phyloP scores from a whole-genome alignment of 1,284 basidiomycete genomes.

The Cryptococcus hybrid region DNA sequence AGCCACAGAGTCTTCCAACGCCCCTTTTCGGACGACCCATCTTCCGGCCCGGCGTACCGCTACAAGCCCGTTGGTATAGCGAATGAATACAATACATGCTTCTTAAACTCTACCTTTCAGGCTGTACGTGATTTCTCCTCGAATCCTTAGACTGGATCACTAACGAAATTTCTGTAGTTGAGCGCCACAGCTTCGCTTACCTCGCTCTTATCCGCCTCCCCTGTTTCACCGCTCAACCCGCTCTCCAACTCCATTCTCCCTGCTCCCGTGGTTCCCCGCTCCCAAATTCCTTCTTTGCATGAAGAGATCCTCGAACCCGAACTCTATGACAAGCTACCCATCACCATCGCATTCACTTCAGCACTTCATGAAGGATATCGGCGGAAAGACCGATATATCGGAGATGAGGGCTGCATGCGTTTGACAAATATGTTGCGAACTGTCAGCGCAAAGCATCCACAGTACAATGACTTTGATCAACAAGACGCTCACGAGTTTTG shows the following conservation, averaged over 20 bases:
- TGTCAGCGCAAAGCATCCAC: conserved; percentile 82
- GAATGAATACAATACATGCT: conserved; percentile 89
- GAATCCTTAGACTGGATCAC: background rate
- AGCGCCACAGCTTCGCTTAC: conserved; percentile 38
- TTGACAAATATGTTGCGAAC: conserved; percentile 61
- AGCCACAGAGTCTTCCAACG: background rate
- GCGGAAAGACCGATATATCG: conserved; percentile 45
- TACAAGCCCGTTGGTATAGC: conserved; percentile 59
- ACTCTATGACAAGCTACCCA: conserved; percentile 39
- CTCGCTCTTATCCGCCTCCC: conserved; percentile 27
- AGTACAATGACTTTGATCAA: conserved; percentile 77
- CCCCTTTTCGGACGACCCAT: background rate
- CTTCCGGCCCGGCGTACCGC: background rate
- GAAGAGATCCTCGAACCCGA: conserved; percentile 44
- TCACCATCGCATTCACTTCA: conserved; percentile 43
- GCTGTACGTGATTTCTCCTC: conserved; percentile 46
- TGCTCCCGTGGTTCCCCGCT: conserved; percentile 20
- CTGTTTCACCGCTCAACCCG: conserved; percentile 21
- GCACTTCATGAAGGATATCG: conserved; percentile 43
- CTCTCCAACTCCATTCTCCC: conserved; percentile 25
- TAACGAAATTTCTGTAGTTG: conserved; percentile 18
- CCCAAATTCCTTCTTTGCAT: conserved; percentile 40
- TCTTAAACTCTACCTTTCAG: conserved; percentile 86
- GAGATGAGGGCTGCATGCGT: conserved; percentile 38
- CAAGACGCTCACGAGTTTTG: conserved; percentile 95